phyloP scores from a whole-genome alignment of 1,284 basidiomycete species.

The Inonotus hispidus region DNA sequence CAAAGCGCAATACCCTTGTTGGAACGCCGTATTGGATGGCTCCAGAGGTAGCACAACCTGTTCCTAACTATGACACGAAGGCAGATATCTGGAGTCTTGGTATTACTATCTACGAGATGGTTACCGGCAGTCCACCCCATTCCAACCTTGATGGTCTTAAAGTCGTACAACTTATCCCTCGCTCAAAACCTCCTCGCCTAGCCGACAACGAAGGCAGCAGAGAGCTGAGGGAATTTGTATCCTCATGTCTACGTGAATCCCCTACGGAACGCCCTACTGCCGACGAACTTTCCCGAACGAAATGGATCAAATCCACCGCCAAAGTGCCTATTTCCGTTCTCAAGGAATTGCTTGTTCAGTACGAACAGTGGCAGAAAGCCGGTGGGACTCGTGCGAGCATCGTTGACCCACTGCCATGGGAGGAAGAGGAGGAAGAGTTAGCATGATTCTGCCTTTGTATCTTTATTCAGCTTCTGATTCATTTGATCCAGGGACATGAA shows the following conservation, averaged over 20 bases:
- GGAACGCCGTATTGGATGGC: conserved; percentile 99
- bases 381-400: conserved; percentile 81
- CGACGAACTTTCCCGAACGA: conserved; percentile 87
- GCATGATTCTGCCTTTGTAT: conserved; percentile 18
- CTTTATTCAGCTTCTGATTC: not conserved
- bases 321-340: conserved; percentile 70
- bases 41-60: conserved; percentile 89
- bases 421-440: conserved; percentile 56
- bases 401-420: conserved; percentile 68
- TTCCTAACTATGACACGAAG: conserved; percentile 87
- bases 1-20: conserved; percentile 91
- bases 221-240: conserved; percentile 87
- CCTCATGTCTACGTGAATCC: conserved; percentile 79
- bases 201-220: conserved; percentile 74
- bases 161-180: conserved; percentile 89
- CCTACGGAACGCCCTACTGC: conserved; percentile 80
- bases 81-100: conserved; percentile 98
- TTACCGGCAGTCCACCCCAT: conserved; percentile 89
- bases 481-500: not conserved
- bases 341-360: conserved; percentile 80
- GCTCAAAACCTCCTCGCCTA: conserved; percentile 79
- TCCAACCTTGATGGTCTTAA: conserved; percentile 79
- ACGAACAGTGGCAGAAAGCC: conserved; percentile 71
- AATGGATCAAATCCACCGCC: conserved; percentile 82
- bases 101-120: conserved; percentile 93